A percentile compares a stretch with the other conserved stretches of the same genome.
phyloP scores from a whole-genome alignment of 2,329 filamentous ascomycete genomes.

The Chrysosporium queenslandicum region DNA sequence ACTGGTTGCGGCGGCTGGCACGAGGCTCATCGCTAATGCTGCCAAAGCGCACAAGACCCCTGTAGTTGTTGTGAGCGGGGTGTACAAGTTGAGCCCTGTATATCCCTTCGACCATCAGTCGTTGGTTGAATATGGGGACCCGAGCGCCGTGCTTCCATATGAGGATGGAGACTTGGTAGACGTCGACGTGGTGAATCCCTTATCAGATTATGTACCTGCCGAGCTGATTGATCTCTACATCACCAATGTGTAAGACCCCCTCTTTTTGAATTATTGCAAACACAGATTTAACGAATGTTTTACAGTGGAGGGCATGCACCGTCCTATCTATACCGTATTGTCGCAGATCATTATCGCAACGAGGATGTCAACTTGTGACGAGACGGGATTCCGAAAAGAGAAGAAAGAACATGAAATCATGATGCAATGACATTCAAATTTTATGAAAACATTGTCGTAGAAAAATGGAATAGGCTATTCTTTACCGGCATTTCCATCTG shows the following conservation, averaged over 20 bases:
- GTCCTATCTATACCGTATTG: constrained; percentile 55
- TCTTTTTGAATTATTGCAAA: not conserved
- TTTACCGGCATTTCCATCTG: constrained; percentile 6
- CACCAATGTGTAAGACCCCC: constrained; percentile 60
- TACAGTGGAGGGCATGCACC: constrained; percentile 52
- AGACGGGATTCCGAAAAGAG: not conserved
- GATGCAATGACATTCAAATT: constrained; percentile 12
- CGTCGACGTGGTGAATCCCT: constrained; percentile 65
- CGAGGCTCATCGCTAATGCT: constrained; percentile 69
- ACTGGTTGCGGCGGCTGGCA: constrained; percentile 74
- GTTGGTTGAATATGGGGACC: constrained; percentile 77
- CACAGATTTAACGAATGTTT: constrained; percentile 16
- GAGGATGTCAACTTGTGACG: constrained; percentile 45
- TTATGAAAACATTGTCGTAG: constrained; percentile 13
- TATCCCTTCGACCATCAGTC: constrained; percentile 74
- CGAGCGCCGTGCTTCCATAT: constrained; percentile 64
- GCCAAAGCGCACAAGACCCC: constrained; percentile 73
- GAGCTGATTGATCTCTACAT: constrained; percentile 56
- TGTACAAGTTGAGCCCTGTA: constrained; percentile 88
- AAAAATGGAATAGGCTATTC: constrained; percentile 8
- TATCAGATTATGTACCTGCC: constrained; percentile 72
- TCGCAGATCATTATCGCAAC: constrained; percentile 54
- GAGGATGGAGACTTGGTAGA: constrained; percentile 71
- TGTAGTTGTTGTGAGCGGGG: constrained; percentile 78
- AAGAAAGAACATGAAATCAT: constrained; percentile 2